These are phyloP conservation scores for Mycena rebaudengoi DNA, from an alignment of 768 basidiomycete species.

Conservation along the genomic window DNA sequence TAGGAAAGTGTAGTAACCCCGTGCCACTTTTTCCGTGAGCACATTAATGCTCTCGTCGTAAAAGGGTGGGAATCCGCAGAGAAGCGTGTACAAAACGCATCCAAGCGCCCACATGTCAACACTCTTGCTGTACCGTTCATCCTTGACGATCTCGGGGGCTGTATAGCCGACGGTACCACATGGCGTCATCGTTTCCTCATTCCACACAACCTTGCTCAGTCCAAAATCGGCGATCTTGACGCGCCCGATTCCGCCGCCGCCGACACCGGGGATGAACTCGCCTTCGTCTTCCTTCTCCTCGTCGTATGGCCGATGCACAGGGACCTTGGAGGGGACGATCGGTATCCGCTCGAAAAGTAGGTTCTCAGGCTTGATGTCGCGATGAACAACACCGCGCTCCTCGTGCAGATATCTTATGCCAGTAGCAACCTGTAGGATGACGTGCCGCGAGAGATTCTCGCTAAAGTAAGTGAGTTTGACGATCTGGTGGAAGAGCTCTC, in stretches of 20 bases:
- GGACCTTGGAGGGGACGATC: conserved; percentile 83
- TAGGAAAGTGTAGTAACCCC: conserved; percentile 97
- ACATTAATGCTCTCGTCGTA: conserved; percentile 99
- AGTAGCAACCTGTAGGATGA: conserved; percentile 94
- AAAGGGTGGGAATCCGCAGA: conserved; percentile 98
- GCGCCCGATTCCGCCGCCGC: conserved; percentile 96
- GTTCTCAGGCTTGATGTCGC: conserved; percentile 99
- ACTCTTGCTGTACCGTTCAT: conserved; percentile 94
- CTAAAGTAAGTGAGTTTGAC: conserved; percentile 99
- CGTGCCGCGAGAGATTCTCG: conserved; percentile 96
- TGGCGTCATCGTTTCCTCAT: conserved; percentile 98
- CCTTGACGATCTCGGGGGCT: conserved; percentile 99
- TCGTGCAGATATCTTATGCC: conserved; percentile 97
- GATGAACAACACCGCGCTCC: conserved; percentile 97
- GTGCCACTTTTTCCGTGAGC: conserved; percentile 96
- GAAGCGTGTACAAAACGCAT: conserved; percentile 97
- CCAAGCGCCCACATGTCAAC: conserved; percentile 99
- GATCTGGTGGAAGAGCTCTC: conserved; percentile 98
- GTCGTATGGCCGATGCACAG: conserved; percentile 86
- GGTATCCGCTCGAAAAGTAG: conserved; percentile 93
- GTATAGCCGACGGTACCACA: conserved; percentile 99
- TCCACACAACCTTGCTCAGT: conserved; percentile 97
- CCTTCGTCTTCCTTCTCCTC: conserved; percentile 99
- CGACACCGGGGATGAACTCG: conserved; percentile 89
- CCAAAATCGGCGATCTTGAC: conserved; percentile 99